These are phyloP conservation scores for Acanthochlamys bracteata DNA, from an alignment of 106 monocot species.

Conservation along the genomic window DNA sequence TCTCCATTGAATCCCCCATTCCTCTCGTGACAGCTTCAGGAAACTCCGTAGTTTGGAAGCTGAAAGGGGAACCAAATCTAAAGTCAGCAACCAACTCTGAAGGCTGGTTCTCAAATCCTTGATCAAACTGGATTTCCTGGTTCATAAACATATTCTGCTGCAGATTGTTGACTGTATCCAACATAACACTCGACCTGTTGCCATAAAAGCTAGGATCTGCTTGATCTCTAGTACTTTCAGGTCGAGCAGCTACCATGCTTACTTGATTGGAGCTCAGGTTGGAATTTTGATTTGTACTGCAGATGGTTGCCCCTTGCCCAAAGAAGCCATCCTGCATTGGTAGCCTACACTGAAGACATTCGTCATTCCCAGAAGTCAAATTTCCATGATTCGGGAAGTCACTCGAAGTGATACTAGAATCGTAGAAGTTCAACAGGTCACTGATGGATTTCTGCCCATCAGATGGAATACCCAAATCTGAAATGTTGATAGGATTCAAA, in stretches of 20 bases:
- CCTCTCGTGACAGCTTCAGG: not conserved
- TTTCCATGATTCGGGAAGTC: not conserved
- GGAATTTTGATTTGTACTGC: not conserved
- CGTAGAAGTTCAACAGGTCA: constrained; percentile 20
- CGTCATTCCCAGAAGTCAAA: not conserved
- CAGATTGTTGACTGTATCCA: not conserved
- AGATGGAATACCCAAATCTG: constrained; percentile 7
- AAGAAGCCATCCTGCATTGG: constrained; percentile 3
- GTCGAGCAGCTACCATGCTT: not conserved
- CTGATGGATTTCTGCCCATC: constrained; percentile 21
- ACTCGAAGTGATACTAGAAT: constrained; percentile 2
- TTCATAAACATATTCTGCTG: not conserved
- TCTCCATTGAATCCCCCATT: not conserved
- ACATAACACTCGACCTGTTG: not conserved
- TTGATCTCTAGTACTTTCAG: not conserved
- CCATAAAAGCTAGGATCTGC: not conserved
- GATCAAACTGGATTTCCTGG: not conserved
- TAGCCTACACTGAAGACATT: not conserved
- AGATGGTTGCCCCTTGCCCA: not conserved
- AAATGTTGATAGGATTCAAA: constrained; percentile 1
- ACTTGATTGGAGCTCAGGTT: not conserved
- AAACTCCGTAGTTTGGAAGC: not conserved
- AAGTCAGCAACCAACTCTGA: constrained; percentile 8
- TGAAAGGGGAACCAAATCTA: constrained; percentile 7
- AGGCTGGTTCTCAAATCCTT: constrained; percentile 6